Conservation (phyloP, 1,284 basidiomycete species). For the Naganishia sp. region DNA sequence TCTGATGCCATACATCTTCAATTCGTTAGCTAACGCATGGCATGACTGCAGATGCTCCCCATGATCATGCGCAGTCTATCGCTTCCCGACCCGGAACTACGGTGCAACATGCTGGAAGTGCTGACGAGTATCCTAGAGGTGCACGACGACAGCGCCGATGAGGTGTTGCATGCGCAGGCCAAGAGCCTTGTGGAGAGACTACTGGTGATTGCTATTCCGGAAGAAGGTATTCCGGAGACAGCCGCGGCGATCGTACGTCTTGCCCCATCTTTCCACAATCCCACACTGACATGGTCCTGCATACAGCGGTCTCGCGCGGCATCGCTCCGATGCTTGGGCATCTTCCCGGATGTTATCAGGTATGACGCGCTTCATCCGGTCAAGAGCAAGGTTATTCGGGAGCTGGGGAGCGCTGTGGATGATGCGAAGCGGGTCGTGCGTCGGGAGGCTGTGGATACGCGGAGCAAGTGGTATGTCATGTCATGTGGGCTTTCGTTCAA, state of each 20-base stretch:
- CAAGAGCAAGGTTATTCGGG: constrained; percentile 70
- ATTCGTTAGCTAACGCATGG: constrained; percentile 1
- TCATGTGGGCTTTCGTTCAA: neutral
- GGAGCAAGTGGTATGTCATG: constrained; percentile 57
- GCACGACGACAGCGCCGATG: constrained; percentile 56
- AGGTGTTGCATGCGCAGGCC: constrained; percentile 67
- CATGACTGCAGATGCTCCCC: constrained; percentile 69
- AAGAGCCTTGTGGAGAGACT: constrained; percentile 69
- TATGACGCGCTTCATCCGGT: constrained; percentile 76
- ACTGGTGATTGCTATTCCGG: constrained; percentile 59
- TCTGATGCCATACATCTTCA: neutral
- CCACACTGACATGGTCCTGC: constrained; percentile 13
- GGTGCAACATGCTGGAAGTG: constrained; percentile 76
- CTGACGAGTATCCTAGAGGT: constrained; percentile 70
- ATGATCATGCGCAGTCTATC: constrained; percentile 82
- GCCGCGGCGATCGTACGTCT: constrained; percentile 43
- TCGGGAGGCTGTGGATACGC: constrained; percentile 80
- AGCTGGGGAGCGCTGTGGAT: constrained; percentile 73
- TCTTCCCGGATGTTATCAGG: constrained; percentile 71
- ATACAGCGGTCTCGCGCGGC: constrained; percentile 69
- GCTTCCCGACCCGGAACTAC: constrained; percentile 70
- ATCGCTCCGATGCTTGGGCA: constrained; percentile 71
- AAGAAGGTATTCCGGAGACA: constrained; percentile 27
- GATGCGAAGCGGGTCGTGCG: constrained; percentile 79
- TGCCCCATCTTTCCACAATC: neutral